Base-by-base conservation (phyloP, 179 eudicot genomes). In the Amaranthus tricolor region DNA sequence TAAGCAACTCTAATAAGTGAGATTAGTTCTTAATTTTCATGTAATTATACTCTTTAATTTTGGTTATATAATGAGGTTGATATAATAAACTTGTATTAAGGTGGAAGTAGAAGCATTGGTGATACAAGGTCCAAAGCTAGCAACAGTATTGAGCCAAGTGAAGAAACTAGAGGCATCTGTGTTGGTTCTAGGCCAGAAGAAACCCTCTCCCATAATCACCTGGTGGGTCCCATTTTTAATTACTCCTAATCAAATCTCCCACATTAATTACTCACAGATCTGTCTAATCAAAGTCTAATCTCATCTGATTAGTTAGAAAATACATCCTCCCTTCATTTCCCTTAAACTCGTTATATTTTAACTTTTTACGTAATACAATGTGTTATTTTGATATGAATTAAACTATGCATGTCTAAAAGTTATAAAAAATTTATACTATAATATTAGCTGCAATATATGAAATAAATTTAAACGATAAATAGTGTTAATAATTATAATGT, bases 141-240 rank as follows among this genome's bases (percentile, higher is more conserved):
- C 81, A 50, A 93, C 93, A 66, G 86, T 93, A 59, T 75, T 86
- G 85, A 93, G 91, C 92, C 98, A 93, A 86, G 98, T 93, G 86
- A 93, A 93, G 90, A 93, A 93, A 85, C 90, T 93, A 5, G 97
- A 91, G 77, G 98, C 90, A 67, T 89, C 98, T 79, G 97, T 93
- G 14, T 83, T 93, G 24, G 96, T 93, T 8, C 65, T 93, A 73
- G 96, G 98, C 60, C 96, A 89, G 76, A 88, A 86, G 84, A 87
- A 86, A 75, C 80, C 94, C 45, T 86, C 94, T 66, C 80, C 92
- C 24, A 63, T 94, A 43, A 80, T 92, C 75, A 84, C 66, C 19
- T 91, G 97, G 97, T 93, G 59, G 75, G 94, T 77, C 56, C 75
- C 50, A 17, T 14, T 31, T 49, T 40, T 72, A 40, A 49, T 17